phyloP scores from a whole-genome alignment of 176 grass and related monocot genomes.

The Guadua angustifolia region DNA sequence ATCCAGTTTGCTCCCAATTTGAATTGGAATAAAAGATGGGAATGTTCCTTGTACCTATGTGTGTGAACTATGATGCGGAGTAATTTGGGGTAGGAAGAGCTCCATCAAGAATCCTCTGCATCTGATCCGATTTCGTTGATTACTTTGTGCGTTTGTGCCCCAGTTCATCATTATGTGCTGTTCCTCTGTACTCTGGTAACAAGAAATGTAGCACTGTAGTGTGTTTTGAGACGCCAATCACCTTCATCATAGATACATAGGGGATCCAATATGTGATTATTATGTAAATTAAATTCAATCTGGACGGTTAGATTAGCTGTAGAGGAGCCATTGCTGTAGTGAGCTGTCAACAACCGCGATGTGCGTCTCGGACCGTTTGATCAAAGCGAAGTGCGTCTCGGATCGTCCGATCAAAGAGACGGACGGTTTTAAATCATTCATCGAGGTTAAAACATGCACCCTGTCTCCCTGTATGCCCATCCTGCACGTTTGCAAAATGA shows the following conservation, averaged over 20 bases:
- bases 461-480: neutral
- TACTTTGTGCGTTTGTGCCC: neutral
- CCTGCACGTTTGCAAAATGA: too few relatives aligned
- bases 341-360: too few relatives aligned
- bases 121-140: neutral
- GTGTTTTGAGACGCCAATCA: neutral
- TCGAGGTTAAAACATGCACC: neutral
- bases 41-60: neutral
- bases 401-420: neutral
- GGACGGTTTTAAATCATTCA: neutral
- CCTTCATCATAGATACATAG: neutral
- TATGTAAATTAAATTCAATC: neutral
- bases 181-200: neutral
- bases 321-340: neutral
- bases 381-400: too few relatives aligned
- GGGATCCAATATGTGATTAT: too few relatives aligned
- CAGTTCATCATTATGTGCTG: neutral
- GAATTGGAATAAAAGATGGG: constrained; percentile 35
- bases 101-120: neutral
- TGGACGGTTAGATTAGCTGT: neutral
- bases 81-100: neutral
- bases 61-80: neutral
- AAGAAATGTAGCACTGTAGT: neutral
- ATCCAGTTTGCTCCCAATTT: constrained; percentile 6
- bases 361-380: too few relatives aligned